Base-by-base conservation (phyloP, 73 alveolate species). In the Paramecium octaurelia region DNA sequence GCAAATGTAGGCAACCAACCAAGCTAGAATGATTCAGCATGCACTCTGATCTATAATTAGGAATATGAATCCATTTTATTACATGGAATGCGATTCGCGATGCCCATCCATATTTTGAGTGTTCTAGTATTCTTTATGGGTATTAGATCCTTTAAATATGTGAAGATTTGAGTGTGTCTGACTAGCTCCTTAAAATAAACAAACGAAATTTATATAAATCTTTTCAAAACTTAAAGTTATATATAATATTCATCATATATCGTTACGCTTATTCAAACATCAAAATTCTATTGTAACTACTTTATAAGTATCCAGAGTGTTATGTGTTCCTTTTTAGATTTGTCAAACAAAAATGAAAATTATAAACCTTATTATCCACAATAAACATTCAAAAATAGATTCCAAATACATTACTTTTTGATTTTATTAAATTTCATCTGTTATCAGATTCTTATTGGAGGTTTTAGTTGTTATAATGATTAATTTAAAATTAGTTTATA, bases 1-100 rank as follows among this genome's bases (percentile, higher is more conserved):
- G 91, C 91, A 80, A 80, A 80, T 80, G 91, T 80, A 80, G 91
- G 91, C 91, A 80, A 80, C 91, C 91, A 80, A 80, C 91, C 70
- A 80, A 80, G 91, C 91, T 80, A 80, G 91, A 80, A 80, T 80
- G 91, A 80, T 80, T 80, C 91, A 80, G 91, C 91, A 80, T 80
- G 91, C 91, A 48, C 91, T 80, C 91, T 31, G 23, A 54, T 80
- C 91, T 80, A 23, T 80, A 80, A 80, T 48, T 24, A 80, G 91
- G 75, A 80, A 44, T 44, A 44, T 80, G 91, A 80, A 46, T 43
- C 75, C 91, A 80, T 43, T 48, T 27, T 43, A 48, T 44, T 40
- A 20, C 57, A 23, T 80, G 70, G 43, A 48, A 42, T 80, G 91
- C 91, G 75, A 42, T 80, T 80, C 91, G 91, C 91, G 91, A 80